These are phyloP conservation scores for Phaseolus coccineus DNA, from an alignment of 331 rosid species.

Conservation along the genomic window DNA sequence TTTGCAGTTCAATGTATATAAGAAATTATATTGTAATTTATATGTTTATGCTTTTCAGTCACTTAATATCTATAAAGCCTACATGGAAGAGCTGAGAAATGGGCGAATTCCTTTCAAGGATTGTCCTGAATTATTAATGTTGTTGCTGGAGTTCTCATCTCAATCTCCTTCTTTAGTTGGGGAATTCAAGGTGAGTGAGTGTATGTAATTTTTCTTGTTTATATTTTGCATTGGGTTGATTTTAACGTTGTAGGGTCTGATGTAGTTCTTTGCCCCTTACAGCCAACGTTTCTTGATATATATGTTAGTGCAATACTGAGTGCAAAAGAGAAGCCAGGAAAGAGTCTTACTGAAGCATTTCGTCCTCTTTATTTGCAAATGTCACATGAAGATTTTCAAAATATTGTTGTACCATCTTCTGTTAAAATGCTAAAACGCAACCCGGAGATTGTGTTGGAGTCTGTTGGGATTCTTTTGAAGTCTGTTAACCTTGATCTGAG, in stretches of 20 bases:
- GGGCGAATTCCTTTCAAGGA: slow-evolving; percentile 75
- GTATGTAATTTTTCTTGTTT: background rate
- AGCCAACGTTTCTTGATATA: slow-evolving; percentile 87
- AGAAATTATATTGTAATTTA: slow-evolving; percentile 1
- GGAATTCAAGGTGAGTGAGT: slow-evolving; percentile 75
- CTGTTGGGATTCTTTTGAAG: slow-evolving; percentile 78
- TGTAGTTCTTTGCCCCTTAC: slow-evolving; percentile 41
- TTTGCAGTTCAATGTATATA: background rate
- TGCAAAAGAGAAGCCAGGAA: slow-evolving; percentile 83
- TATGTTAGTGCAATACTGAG: slow-evolving; percentile 80
- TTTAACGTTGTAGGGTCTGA: slow-evolving; percentile 32
- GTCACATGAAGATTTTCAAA: slow-evolving; percentile 85
- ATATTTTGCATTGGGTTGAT: slow-evolving; percentile 3
- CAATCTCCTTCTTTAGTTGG: slow-evolving; percentile 61
- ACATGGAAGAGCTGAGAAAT: slow-evolving; percentile 72
- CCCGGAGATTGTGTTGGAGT: slow-evolving; percentile 96
- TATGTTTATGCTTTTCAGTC: slow-evolving; percentile 55
- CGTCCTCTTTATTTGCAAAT: slow-evolving; percentile 72
- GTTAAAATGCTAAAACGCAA: slow-evolving; percentile 97
- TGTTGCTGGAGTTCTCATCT: slow-evolving; percentile 77
- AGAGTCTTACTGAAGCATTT: slow-evolving; percentile 84
- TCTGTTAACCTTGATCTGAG: slow-evolving; percentile 90
- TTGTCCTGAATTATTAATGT: slow-evolving; percentile 69
- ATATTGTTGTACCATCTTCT: slow-evolving; percentile 76
- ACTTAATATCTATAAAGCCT: slow-evolving; percentile 65